These are phyloP conservation scores for Suillus subluteus DNA, from an alignment of 768 basidiomycete species.

Conservation along the genomic window DNA sequence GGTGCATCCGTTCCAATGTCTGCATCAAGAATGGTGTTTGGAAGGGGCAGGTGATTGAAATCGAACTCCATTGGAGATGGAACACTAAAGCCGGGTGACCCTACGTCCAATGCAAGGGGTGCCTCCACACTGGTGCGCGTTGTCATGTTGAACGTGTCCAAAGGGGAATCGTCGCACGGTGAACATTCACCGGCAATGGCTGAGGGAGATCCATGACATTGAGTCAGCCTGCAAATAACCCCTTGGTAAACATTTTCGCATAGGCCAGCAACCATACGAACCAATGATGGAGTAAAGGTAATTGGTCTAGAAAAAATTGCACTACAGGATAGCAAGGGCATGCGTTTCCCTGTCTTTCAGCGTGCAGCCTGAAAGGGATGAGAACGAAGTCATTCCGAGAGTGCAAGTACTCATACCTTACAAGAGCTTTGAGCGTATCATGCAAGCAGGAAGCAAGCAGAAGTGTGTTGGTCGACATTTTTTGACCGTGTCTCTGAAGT, in stretches of 20 bases:
- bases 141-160: background rate
- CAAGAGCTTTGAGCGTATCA: background rate
- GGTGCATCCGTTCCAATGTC: background rate
- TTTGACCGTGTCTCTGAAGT: background rate
- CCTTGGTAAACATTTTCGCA: background rate
- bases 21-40: too few species aligned
- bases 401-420: background rate
- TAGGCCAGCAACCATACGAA: background rate
- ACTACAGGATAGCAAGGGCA: background rate
- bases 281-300: background rate
- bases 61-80: background rate
- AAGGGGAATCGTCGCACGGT: accelerated
- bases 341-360: background rate
- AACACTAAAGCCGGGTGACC: too few species aligned
- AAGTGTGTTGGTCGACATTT: background rate
- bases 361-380: background rate
- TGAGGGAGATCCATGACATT: background rate
- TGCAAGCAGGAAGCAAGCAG: too few species aligned
- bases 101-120: background rate
- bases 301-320: background rate
- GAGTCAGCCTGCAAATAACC: background rate
- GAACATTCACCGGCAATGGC: too few species aligned
- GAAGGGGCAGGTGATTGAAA: background rate
- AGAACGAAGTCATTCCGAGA: background rate
- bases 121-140: background rate